phyloP scores from a whole-genome alignment of 106 monocot species.

The Platanthera zijinensis region DNA sequence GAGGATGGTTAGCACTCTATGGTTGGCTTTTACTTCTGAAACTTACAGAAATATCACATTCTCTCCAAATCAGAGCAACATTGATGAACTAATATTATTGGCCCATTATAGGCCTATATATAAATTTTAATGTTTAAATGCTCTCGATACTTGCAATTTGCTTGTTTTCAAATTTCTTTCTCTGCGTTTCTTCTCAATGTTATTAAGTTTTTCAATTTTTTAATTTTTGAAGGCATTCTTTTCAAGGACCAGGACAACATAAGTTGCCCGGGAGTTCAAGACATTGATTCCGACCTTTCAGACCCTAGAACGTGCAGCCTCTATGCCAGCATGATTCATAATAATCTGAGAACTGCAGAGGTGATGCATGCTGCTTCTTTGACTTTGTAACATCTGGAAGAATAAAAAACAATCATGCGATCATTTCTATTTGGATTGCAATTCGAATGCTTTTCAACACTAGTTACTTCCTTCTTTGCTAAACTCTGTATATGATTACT shows the following conservation, averaged over 20 bases:
- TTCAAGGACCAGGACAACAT: conserved; percentile 17
- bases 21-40: background rate
- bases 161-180: background rate
- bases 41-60: background rate
- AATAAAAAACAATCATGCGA: background rate
- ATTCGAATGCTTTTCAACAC: background rate
- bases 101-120: no score
- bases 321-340: conserved; percentile 71
- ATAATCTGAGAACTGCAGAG: conserved; percentile 57
- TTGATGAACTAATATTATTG: background rate
- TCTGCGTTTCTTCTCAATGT: background rate
- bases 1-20: conserved; percentile 21
- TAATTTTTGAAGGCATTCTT: conserved; percentile 11
- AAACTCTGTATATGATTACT: background rate
- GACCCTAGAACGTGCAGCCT: conserved; percentile 74
- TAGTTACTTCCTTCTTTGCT: background rate
- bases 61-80: background rate
- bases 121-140: no score
- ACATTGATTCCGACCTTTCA: conserved; percentile 63
- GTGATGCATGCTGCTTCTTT: conserved; percentile 22
- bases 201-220: conserved; percentile 5
- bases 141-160: background rate
- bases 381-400: background rate
- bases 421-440: background rate
- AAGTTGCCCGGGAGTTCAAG: conserved; percentile 21